Base-by-base conservation (phyloP, 2,329 filamentous ascomycete genomes). In the Sclerotinia nivalis region DNA sequence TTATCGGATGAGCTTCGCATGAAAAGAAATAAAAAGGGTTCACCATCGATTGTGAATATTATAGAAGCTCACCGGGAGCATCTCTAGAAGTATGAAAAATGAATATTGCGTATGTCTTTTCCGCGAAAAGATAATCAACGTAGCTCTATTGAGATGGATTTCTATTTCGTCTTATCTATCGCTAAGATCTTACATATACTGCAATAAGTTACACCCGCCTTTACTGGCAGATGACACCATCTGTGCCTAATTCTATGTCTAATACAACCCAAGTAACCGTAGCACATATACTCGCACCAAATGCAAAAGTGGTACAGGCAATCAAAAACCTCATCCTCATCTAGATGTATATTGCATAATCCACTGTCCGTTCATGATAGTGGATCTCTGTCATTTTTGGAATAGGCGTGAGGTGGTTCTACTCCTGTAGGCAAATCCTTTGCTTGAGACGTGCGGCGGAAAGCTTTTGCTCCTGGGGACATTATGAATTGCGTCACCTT, bases 1-100 rank as follows among this genome's bases (percentile, higher is more conserved):
- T 58, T 66, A 58, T 66, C 62, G 31, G 20, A 31, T 22, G 31
- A 40, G 31, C 50, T 15, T n/a, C 22, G 20, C n/a, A 66, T 22
- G n/a, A 22, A 31, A 43, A 25, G 40, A 43, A 20, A 6, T 45
- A 22, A 60, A 18, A 31, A 34, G 31, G 54, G 34, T 13, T 59
- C 56, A 28, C 37, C 37, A 9, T 12, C n/a, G n/a, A 59, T 20
- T 43, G 13, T 43, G 4, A 43, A 25, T 10, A 6, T 59, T n/a
- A 10, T 15, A 37, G 31, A 28, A 45, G 56, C 56, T 45, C n/a
- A 47, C 59, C 43, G 25, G 61, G 15, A 25, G 31, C 15, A 20
- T 37, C 22, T 22, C 18, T 22, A 22, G 55, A 40, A 58, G 22
- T 40, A 1, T 12, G 22, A n/a, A 50, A 37, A 15, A 12, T 37